Conservation (phyloP, 2,329 filamentous ascomycete species). For the Trichoderma sp. region DNA sequence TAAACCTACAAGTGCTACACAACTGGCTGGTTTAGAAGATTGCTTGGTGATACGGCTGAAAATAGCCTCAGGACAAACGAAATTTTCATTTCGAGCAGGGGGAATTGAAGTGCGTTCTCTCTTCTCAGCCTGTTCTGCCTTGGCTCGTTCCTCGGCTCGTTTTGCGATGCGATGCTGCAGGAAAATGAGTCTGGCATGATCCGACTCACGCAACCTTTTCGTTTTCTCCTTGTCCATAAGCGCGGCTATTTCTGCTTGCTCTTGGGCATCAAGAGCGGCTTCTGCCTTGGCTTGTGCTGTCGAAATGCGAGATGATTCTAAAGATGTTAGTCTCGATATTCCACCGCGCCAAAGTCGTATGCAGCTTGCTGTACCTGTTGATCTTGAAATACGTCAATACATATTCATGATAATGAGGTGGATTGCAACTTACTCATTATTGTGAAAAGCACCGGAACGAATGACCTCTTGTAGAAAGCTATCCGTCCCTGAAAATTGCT, state of each 20-base stretch:
- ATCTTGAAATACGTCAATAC: background rate
- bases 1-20: conserved; percentile 38
- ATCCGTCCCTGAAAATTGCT: background rate
- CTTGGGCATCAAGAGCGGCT: conserved; percentile 32
- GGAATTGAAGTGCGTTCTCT: background rate
- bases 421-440: background rate
- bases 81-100: background rate
- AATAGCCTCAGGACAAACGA: background rate
- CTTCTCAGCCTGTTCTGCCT: conserved; percentile 18
- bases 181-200: conserved; percentile 20
- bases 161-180: background rate
- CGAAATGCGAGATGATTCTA: background rate
- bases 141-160: conserved; percentile 17
- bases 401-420: no score
- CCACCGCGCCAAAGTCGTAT: background rate
- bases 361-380: background rate
- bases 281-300: background rate
- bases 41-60: background rate
- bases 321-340: background rate
- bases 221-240: conserved; percentile 36
- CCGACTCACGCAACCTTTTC: conserved; percentile 21
- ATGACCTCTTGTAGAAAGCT: background rate
- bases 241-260: conserved; percentile 45
- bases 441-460: background rate
- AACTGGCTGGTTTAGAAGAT: background rate